Base-by-base conservation (phyloP, 768 basidiomycete species). In the Russula brevipes region DNA sequence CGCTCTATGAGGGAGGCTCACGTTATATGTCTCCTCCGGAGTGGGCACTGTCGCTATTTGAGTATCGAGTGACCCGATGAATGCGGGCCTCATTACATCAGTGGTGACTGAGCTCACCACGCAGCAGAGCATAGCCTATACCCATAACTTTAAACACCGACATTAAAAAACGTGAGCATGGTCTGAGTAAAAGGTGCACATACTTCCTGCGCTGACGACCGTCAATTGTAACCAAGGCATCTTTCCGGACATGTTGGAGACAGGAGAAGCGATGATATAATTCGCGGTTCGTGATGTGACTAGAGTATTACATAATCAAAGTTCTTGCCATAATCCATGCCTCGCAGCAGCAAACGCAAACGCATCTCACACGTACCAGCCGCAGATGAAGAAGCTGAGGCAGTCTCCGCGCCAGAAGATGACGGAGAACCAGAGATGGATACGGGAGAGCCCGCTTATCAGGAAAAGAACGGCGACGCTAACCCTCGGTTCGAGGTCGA, bases 11-110 rank as follows among this genome's bases (percentile, higher is more conserved):
- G 35, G 9, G 4, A 41, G 12, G 68, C 73, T 70, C 60, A 76
- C 75, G 33, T 72, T 71, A 55, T 76, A 76, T 35, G 73, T 72
- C 51, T 76, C 68, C 53, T 75, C 74, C 9, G 73, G 73, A 9
- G 71, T 75, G 6, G 74, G 74, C 19, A 69, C 68, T 4, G 72
- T 73, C 3, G 65, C 74, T 75, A 50, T 46, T 30, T n/a, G 31
- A 30, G 7, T 9, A 52, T 47, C 35, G 12, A 45, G 57, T 56
- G 50, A 19, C 38, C 39, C 39, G 35, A 49, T 50, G 12, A 16
- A 41, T 10, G 14, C 4, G 36, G 11, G 36, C 5, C 14, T 3
- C 19, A 36, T 52, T 9, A 11, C 5, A 24, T 45, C 1, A 44
- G 35, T 12, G 33, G 17, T 8, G 7, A 55, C n/a, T 11, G 31